Base-by-base conservation (phyloP, 2,329 filamentous ascomycete species). In the Trichoderma brevicompactum region DNA sequence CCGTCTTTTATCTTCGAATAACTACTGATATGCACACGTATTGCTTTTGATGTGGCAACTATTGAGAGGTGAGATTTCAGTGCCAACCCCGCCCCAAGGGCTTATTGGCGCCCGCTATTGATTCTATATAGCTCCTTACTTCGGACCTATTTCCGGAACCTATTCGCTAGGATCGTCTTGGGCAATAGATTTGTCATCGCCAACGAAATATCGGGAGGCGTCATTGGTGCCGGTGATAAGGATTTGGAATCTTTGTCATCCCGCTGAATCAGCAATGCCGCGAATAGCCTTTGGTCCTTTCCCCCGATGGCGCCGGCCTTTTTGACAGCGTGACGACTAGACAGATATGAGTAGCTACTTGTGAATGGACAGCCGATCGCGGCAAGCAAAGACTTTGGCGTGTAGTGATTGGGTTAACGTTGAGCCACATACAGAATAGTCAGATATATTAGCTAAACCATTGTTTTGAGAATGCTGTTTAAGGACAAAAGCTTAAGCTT, bases 261-360 rank as follows among this genome's bases (percentile, higher is more conserved):
- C 34, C 12, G 62, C 62, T 64, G 62, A 64, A 64, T 64, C 53
- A 64, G 52, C 62, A 64, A 58, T 23, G 44, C 50, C 54, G 41
- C 23, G 44, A 41, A 44, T 56, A 50, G 36, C 53, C 52, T 23
- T 58, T 2, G 7, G 5, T 44, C 41, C 23, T 9, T 23, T 19
- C 23, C 34, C n/a, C 53, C 43, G 44, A 49, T 56, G 49, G 41
- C 52, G 52, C 19, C 40, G 12, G 5, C 23, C 43, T 56, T 64
- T 41, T 5, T 9, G 19, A 50, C 19, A 13, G 15, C 34, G 34
- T 15, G 12, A 19, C 7, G 10, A 2, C 10, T 28, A 28, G 23
- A 28, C 23, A 5, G 23, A 28, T 28, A 28, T 28, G 23, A 28
- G 23, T 28, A 28, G 23, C 23, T 5, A n/a, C n/a, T 48, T 9